Conservation (phyloP, 495 filamentous ascomycete genomes). For the Aspergillus ellipticus region DNA sequence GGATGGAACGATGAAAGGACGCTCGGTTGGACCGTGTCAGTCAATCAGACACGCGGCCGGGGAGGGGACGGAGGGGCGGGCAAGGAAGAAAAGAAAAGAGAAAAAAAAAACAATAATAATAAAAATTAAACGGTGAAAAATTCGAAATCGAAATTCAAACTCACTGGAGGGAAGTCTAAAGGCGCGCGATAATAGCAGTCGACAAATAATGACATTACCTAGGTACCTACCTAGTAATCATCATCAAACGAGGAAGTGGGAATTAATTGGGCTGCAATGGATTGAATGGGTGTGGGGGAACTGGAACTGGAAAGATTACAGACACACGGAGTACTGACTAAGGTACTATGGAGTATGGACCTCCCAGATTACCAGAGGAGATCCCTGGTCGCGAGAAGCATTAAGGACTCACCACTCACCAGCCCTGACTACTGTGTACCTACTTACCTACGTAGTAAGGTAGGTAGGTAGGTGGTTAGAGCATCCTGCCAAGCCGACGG, state of each 20-base stretch:
- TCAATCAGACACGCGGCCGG: background rate
- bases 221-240: background rate
- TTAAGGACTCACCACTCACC: background rate
- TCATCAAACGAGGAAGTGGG: slow-evolving; percentile 4
- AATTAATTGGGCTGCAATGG: slow-evolving; percentile 5
- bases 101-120: slow-evolving; percentile 3
- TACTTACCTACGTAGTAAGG: background rate
- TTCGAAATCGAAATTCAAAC: background rate
- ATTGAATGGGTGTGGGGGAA: background rate
- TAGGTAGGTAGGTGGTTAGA: too few species aligned
- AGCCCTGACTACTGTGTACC: background rate
- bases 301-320: background rate
- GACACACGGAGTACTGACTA: background rate
- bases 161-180: background rate
- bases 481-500: too few species aligned
- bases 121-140: slow-evolving; percentile 4
- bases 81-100: background rate
- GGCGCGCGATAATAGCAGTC: background rate
- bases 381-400: background rate
- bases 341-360: too few species aligned
- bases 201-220: too few species aligned
- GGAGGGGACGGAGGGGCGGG: background rate
- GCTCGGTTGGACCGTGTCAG: background rate
- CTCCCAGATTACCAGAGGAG: background rate
- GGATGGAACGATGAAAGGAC: background rate